phyloP scores from a whole-genome alignment of 2,329 filamentous ascomycete genomes.

The Fusarium brachygibbosum region DNA sequence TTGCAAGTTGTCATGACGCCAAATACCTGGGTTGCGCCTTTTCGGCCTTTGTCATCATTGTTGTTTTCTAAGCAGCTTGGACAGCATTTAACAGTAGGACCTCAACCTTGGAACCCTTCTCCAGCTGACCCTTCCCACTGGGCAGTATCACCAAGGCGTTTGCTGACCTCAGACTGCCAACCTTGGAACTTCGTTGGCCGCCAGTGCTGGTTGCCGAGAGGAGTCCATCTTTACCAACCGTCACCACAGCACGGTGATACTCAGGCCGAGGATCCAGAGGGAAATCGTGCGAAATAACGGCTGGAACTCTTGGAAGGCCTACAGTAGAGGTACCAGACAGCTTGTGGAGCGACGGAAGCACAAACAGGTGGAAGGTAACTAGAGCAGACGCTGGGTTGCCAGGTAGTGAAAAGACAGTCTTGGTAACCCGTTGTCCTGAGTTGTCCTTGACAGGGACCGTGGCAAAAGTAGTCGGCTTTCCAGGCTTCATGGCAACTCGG shows the following conservation, averaged over 20 bases:
- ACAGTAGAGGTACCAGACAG: conserved; percentile 75
- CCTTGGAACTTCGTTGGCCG: conserved; percentile 87
- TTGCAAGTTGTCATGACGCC: conserved; percentile 34
- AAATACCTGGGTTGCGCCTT: not conserved
- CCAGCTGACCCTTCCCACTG: conserved; percentile 71
- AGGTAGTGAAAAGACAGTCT: conserved; percentile 88
- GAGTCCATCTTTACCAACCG: conserved; percentile 73
- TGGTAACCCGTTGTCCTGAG: conserved; percentile 69
- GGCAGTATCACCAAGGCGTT: conserved; percentile 88
- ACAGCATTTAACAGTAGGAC: conserved; percentile 81
- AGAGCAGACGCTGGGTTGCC: conserved; percentile 95
- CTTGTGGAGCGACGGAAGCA: conserved; percentile 86
- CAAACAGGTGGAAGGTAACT: conserved; percentile 94
- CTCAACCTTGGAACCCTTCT: conserved; percentile 78
- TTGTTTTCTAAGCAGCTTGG: conserved; percentile 40
- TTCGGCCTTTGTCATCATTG: not conserved
- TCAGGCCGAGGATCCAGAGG: conserved; percentile 83
- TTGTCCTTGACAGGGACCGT: conserved; percentile 79
- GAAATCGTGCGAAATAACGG: conserved; percentile 79
- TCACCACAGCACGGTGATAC: conserved; percentile 88
- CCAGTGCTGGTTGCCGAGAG: conserved; percentile 87
- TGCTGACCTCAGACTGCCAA: conserved; percentile 88
- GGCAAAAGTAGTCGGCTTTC: conserved; percentile 97
- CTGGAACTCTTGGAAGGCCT: conserved; percentile 80
- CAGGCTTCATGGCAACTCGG: conserved; percentile 96